Conservation (phyloP, 208 protist genomes). For the Acanthamoeba culbertsoni region DNA sequence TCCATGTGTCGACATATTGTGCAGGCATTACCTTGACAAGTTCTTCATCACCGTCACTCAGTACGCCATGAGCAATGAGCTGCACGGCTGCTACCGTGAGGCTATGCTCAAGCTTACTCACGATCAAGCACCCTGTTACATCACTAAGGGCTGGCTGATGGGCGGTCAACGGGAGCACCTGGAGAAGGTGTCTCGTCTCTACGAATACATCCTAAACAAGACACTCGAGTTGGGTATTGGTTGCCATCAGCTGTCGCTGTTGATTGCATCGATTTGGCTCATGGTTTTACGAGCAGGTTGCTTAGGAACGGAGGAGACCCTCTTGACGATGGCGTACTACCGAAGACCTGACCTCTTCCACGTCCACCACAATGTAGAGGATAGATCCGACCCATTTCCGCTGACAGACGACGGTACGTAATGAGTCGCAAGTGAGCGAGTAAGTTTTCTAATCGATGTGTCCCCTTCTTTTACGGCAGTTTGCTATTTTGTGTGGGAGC, state of each 20-base stretch:
- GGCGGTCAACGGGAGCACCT: background rate
- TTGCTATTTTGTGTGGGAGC: no score
- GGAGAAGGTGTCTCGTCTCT: background rate
- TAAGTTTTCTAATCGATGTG: no score
- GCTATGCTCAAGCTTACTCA: constrained; percentile 33
- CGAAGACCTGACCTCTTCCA: constrained; percentile 11
- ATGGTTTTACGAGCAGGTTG: background rate
- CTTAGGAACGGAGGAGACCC: constrained; percentile 37
- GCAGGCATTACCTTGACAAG: constrained; percentile 47
- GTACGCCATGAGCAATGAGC: constrained; percentile 4
- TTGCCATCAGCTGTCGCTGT: no score
- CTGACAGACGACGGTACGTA: no score
- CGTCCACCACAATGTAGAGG: constrained; percentile 26
- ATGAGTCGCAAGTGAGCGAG: no score
- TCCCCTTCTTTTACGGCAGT: no score
- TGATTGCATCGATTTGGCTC: background rate
- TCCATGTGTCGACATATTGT: background rate
- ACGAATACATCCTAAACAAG: background rate
- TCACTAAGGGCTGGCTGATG: constrained; percentile 39
- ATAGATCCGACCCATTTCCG: no score
- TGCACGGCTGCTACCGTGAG: constrained; percentile 24
- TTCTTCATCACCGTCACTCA: background rate
- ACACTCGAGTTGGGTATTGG: background rate
- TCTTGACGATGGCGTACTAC: constrained; percentile 32
- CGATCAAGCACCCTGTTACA: background rate